Conservation (phyloP, 495 filamentous ascomycete genomes). For the Hypoxylon lenormandii region DNA sequence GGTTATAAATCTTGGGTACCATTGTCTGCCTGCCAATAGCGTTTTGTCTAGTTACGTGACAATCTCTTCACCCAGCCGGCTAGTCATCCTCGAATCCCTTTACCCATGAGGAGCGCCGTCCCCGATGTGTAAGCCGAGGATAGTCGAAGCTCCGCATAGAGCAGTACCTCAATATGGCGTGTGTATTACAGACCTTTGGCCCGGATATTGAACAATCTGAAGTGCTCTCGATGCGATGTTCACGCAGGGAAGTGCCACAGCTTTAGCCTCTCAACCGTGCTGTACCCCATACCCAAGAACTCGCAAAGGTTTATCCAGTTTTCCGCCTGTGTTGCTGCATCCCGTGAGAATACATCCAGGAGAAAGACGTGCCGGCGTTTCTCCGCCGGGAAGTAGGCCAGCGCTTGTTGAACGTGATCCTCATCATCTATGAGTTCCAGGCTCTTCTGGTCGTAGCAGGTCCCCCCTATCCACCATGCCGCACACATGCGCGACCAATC, state of each 20-base stretch:
- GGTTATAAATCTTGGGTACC: no score
- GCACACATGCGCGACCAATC: not conserved
- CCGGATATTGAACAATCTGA: not conserved
- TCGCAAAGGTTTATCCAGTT: constrained; percentile 51
- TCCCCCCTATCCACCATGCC: not conserved
- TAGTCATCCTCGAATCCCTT: no score
- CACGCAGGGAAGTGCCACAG: constrained; percentile 50
- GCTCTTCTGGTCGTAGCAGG: not conserved
- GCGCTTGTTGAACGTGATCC: constrained; percentile 3
- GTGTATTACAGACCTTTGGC: no score
- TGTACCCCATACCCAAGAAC: constrained; percentile 51
- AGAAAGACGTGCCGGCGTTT: constrained; percentile 14
- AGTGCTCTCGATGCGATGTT: not conserved
- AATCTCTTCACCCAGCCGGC: no score
- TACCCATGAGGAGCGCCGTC: no score
- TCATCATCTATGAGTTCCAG: constrained; percentile 7
- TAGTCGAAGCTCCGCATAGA: no score
- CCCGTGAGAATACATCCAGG: constrained; percentile 39
- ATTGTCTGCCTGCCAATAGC: no score
- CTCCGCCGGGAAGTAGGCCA: constrained; percentile 22
- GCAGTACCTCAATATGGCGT: no score
- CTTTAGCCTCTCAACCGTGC: constrained; percentile 46
- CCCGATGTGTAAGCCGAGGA: no score
- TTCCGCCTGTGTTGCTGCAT: constrained; percentile 45
- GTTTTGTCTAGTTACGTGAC: no score